Evolutionary conservation across 176 grass and related monocot genomes (phyloP).

Genomic region (Juncus effusus): DNA sequence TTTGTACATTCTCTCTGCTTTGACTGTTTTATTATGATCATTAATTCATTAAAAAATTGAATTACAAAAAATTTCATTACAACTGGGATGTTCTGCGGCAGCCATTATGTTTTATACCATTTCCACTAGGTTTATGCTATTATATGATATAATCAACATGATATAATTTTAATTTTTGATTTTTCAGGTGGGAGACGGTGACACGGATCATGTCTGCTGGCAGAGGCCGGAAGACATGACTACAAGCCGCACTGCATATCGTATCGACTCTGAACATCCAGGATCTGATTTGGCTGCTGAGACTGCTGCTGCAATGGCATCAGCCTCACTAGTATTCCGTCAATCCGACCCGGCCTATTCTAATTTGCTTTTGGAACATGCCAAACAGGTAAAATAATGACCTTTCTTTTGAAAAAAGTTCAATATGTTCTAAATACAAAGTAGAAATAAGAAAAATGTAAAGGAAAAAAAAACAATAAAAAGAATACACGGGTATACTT

Average conservation of each 20-base stretch:
- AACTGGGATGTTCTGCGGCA: not conserved
- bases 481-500: no score
- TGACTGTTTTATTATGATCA: no score
- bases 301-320: constrained; percentile 80
- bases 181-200: constrained; percentile 73
- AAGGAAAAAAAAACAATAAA: no score
- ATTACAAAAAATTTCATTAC: no score
- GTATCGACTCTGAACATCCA: constrained; percentile 54
- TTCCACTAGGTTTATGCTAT: no score
- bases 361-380: constrained; percentile 49
- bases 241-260: constrained; percentile 74
- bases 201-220: constrained; percentile 83
- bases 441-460: no score
- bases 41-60: no score
- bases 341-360: constrained; percentile 59
- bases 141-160: not conserved
- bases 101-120: no score
- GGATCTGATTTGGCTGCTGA: constrained; percentile 86
- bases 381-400: constrained; percentile 43
- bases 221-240: constrained; percentile 96
- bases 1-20: no score
- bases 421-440: no score
- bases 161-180: not conserved
- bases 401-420: no score
- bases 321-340: constrained; percentile 67